Evolutionary conservation across 148 eudicot genomes (phyloP), one percentile per base, ranked within the genome.

Genomic region (Cornus florida): DNA sequence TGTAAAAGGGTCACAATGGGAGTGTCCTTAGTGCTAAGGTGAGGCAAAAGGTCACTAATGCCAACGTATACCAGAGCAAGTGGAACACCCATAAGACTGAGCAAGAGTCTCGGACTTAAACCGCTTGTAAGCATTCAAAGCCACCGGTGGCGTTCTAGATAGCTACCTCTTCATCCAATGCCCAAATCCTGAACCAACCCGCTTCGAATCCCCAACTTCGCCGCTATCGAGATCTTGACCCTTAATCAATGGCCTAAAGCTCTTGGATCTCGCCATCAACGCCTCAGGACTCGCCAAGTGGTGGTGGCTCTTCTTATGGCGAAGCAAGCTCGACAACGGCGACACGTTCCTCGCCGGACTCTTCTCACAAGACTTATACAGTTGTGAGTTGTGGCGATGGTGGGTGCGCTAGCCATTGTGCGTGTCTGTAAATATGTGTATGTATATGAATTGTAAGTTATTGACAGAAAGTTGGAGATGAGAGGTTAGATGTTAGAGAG

Each of bases 151-250:
- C 31, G 86, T 64, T 81, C 88, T 79, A n/a, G 80, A 57, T 6
- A 82, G 82, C 75, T 79, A 82, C 5, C 84, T 82, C 53, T 67
- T 75, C 65, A 82, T 73, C 87, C 87, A 86, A 32, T 80, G 75
- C 43, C 89, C 85, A 10, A 80, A 8, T 70, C 17, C 86, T 80
- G 78, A 85, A 76, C 86, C 89, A 81, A 78, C 78, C 84, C 89
- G 84, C 62, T 83, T 90, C 56, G 88, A 86, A 7, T 83, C 97
- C 14, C 86, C 90, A 20, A 77, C 20, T 39, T 82, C 83, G 41
- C 74, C 82, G 0, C 87, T 89, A 3, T 89, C 84, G 22, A 88
- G 94, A 77, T 95, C 97, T 31, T 94, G 97, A 2, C 97, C 99
- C 74, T 95, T 97, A 60, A 91, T 81, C 60, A 94, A 72, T 20